A percentile compares a stretch with the other conserved stretches of the same genome.
phyloP scores from a whole-genome alignment of 2,329 filamentous ascomycete species.

The Diplocarpon mali region DNA sequence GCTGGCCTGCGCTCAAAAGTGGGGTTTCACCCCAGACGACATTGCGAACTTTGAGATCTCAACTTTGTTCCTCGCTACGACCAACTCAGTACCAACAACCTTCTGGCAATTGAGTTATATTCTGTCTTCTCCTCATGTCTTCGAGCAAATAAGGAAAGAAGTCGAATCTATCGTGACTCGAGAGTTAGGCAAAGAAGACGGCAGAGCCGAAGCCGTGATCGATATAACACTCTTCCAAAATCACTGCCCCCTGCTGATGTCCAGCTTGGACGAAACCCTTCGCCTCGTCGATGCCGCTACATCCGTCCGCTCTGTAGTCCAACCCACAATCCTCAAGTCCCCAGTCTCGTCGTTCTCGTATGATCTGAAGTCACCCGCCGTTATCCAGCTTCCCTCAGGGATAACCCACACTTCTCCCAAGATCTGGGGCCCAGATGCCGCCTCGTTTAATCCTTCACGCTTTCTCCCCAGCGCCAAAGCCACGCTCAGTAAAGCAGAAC shows the following conservation, averaged over 20 bases:
- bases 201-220: slow-evolving; percentile 10
- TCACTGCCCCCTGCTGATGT: slow-evolving; percentile 33
- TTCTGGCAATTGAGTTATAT: too few species aligned
- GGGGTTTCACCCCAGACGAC: too few species aligned
- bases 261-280: slow-evolving; percentile 34
- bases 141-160: slow-evolving; percentile 26
- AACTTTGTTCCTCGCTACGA: too few species aligned
- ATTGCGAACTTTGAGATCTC: too few species aligned
- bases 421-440: slow-evolving; percentile 35
- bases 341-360: slow-evolving; percentile 30
- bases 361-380: slow-evolving; percentile 32
- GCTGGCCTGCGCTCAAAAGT: slow-evolving; percentile 23
- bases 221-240: slow-evolving; percentile 27
- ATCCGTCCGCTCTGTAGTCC: slow-evolving; percentile 30
- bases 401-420: slow-evolving; percentile 32
- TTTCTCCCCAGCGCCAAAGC: slow-evolving; percentile 27
- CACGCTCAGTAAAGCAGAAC: slow-evolving; percentile 11
- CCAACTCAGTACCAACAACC: too few species aligned
- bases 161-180: slow-evolving; percentile 16
- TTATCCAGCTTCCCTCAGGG: slow-evolving; percentile 35
- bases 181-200: background rate
- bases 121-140: too few species aligned
- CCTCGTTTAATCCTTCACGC: slow-evolving; percentile 32
- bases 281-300: too few species aligned
- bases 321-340: slow-evolving; percentile 30